phyloP scores from a whole-genome alignment of 2,329 filamentous ascomycete species.

The Fusarium anguioides region DNA sequence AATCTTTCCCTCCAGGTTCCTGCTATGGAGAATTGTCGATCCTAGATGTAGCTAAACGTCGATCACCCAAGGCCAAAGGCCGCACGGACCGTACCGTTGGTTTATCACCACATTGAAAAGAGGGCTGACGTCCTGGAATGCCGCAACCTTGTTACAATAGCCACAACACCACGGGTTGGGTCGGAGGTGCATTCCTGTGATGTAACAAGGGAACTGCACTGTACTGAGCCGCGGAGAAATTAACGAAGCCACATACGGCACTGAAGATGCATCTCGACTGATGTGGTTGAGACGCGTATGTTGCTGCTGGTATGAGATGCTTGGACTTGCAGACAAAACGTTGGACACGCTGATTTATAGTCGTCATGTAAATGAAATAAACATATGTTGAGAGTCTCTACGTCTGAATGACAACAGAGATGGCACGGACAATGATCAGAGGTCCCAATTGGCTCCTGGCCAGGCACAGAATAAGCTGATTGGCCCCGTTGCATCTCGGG shows the following conservation, averaged over 20 bases:
- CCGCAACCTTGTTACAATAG: constrained; percentile 15
- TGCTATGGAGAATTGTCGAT: constrained; percentile 26
- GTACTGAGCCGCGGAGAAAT: constrained; percentile 4
- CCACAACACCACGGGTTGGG: constrained; percentile 28
- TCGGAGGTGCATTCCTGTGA: constrained; percentile 30
- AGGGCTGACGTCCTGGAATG: constrained; percentile 28
- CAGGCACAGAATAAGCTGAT: not conserved
- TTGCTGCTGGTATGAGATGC: constrained; percentile 13
- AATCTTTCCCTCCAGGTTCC: constrained; percentile 12
- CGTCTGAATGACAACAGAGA: constrained; percentile 1
- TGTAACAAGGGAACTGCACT: constrained; percentile 7
- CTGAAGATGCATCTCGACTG: constrained; percentile 23
- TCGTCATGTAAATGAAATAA: constrained; percentile 22
- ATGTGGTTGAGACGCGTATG: constrained; percentile 11
- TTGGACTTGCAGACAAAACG: constrained; percentile 7
- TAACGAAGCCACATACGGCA: constrained; percentile 23
- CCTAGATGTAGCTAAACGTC: constrained; percentile 28
- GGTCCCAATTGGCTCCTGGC: constrained; percentile 20
- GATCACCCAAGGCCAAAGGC: constrained; percentile 18
- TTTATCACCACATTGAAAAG: constrained; percentile 21
- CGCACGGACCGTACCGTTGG: constrained; percentile 39
- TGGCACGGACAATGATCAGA: constrained; percentile 1
- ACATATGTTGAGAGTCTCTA: not conserved
- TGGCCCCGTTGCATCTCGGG: not conserved
- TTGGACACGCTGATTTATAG: constrained; percentile 14